Evolutionary conservation across 2,329 filamentous ascomycete genomes (phyloP).

Genomic region (Paracoccidioides brasiliensis): DNA sequence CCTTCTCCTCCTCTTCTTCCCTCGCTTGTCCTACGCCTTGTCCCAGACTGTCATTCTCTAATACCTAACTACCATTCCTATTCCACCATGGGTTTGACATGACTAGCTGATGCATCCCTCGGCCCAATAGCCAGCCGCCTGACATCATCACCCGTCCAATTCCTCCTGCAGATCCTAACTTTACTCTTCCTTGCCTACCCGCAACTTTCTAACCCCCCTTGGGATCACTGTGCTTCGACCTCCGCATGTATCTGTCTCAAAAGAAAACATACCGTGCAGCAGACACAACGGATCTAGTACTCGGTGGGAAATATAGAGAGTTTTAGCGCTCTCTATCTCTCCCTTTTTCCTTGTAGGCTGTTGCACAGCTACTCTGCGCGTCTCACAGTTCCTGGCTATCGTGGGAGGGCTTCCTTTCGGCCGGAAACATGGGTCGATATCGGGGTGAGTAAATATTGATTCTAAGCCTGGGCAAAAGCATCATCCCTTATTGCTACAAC

Average conservation of each 20-base stretch:
- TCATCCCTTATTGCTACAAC: no score
- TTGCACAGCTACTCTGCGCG: neutral
- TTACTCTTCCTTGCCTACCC: neutral
- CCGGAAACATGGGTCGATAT: conserved; percentile 8
- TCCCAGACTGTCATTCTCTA: neutral
- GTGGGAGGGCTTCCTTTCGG: neutral
- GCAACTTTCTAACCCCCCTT: neutral
- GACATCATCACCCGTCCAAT: conserved; percentile 6
- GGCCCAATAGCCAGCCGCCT: conserved; percentile 11
- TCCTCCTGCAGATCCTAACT: neutral
- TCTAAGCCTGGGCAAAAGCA: neutral
- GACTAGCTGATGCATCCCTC: conserved; percentile 1
- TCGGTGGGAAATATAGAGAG: neutral
- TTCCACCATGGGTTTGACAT: conserved; percentile 3
- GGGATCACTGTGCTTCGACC: neutral
- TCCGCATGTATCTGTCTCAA: neutral
- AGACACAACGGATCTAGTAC: neutral
- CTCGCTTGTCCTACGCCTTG: neutral
- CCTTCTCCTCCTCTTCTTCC: neutral
- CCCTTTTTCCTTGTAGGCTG: neutral
- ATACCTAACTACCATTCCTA: conserved; percentile 1
- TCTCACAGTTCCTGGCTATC: neutral
- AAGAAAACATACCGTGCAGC: no score
- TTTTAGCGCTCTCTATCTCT: neutral
- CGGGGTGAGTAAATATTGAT: conserved; percentile 5